phyloP scores from a whole-genome alignment of 352 stramenopile species.

The Plasmopara viticola region DNA sequence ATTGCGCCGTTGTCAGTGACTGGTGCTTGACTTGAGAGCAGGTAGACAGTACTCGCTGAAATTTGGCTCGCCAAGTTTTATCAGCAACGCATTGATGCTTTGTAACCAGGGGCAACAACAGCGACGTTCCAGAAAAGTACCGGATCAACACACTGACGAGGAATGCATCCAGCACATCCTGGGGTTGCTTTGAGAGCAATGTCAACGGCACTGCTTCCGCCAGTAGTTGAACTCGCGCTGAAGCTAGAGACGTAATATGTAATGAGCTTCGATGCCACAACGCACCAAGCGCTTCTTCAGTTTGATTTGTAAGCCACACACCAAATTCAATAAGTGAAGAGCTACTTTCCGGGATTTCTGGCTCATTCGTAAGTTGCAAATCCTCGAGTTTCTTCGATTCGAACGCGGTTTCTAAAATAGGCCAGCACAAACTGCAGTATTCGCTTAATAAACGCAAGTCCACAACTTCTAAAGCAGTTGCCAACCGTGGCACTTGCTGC shows the following conservation, averaged over 20 bases:
- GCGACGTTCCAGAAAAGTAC: constrained; percentile 30
- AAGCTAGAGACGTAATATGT: constrained; percentile 31
- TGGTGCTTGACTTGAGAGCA: constrained; percentile 13
- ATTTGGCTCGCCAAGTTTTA: constrained; percentile 32
- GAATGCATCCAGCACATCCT: constrained; percentile 15
- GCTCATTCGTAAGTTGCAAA: neutral
- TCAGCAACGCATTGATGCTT: constrained; percentile 6
- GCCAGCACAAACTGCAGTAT: constrained; percentile 15
- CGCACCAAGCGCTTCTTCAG: constrained; percentile 33
- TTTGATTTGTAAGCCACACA: constrained; percentile 39
- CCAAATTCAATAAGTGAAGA: constrained; percentile 23
- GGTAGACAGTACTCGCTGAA: constrained; percentile 24
- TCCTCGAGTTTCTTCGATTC: constrained; percentile 1
- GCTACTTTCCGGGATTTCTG: constrained; percentile 10
- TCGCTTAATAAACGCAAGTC: constrained; percentile 39
- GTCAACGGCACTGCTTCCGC: constrained; percentile 5
- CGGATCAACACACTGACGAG: constrained; percentile 21
- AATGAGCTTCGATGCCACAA: constrained; percentile 31
- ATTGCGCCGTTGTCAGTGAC: constrained; percentile 9
- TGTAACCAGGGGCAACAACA: constrained; percentile 7
- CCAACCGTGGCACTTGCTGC: constrained; percentile 33
- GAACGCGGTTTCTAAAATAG: neutral
- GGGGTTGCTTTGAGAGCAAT: neutral
- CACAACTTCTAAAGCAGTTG: constrained; percentile 31
- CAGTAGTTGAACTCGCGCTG: constrained; percentile 30